These are phyloP conservation scores for Fusarium drepaniforme DNA, from an alignment of 2,329 filamentous ascomycete species.

Conservation along the genomic window DNA sequence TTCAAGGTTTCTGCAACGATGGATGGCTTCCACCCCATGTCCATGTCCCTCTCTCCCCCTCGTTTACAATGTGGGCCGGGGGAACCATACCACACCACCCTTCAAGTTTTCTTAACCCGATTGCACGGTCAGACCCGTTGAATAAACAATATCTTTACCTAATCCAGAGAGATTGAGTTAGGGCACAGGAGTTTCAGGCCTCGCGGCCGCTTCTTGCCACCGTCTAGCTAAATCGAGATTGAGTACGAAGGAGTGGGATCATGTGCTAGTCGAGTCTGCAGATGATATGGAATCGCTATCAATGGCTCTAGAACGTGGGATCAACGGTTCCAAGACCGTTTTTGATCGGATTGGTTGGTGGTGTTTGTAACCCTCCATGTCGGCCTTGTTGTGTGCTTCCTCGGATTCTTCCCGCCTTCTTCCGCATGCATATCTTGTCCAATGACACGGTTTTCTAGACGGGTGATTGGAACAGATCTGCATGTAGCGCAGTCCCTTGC, in stretches of 20 bases:
- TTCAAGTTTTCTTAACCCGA: background rate
- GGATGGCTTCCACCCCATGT: background rate
- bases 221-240: background rate
- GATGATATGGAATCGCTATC: background rate
- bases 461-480: background rate
- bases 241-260: background rate
- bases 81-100: background rate
- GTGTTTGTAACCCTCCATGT: background rate
- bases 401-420: background rate
- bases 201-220: constrained; percentile 3
- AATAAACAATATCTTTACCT: constrained; percentile 14
- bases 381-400: background rate
- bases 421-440: background rate
- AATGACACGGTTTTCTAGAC: background rate
- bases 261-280: background rate
- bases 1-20: constrained; percentile 1
- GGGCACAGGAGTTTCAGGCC: background rate
- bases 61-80: background rate
- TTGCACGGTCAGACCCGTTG: constrained; percentile 3
- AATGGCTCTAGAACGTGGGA: background rate
- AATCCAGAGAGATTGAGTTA: constrained; percentile 8
- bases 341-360: background rate
- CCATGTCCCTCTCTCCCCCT: background rate
- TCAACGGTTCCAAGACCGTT: background rate
- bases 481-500: background rate